Evolutionary conservation across 169 alveolate species (phyloP).

Genomic region (Babesia microti): DNA sequence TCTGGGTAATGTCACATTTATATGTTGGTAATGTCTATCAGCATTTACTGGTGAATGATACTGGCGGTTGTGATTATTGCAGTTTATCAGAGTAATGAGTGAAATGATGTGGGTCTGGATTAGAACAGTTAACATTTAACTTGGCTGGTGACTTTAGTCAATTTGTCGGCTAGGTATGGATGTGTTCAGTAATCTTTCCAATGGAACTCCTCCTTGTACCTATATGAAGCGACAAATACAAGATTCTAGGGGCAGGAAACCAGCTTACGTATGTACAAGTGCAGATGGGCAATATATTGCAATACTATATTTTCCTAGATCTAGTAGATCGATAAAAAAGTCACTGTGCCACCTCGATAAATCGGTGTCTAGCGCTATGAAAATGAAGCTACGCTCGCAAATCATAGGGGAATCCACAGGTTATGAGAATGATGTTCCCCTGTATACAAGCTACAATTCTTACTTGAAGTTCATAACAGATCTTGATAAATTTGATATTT

Average conservation of each 20-base stretch:
- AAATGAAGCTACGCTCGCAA: slow-evolving; percentile 14
- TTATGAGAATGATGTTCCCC: slow-evolving; percentile 11
- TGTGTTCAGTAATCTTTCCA: slow-evolving; percentile 14
- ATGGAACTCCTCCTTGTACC: slow-evolving; percentile 37
- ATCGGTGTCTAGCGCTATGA: slow-evolving; percentile 17
- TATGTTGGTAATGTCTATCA: no score
- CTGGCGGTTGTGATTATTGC: no score
- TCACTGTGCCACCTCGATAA: slow-evolving; percentile 20
- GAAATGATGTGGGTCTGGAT: no score
- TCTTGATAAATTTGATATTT: slow-evolving; percentile 3
- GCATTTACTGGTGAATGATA: no score
- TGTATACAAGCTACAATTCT: slow-evolving; percentile 10
- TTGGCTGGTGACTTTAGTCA: no score
- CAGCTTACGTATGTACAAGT: slow-evolving; percentile 14
- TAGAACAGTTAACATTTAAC: no score
- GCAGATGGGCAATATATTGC: slow-evolving; percentile 22
- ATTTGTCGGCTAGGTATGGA: slow-evolving; percentile 13
- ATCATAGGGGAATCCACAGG: slow-evolving; percentile 8
- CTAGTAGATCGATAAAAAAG: slow-evolving; percentile 8
- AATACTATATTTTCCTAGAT: slow-evolving; percentile 18
- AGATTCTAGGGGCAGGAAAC: slow-evolving; percentile 29
- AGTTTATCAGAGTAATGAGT: no score
- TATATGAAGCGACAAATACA: slow-evolving; percentile 27
- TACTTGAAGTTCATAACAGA: slow-evolving; percentile 4
- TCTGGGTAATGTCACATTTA: no score